Conservation (phyloP, 371 early-diverging fungal genomes). For the Gilbertella persicaria region DNA sequence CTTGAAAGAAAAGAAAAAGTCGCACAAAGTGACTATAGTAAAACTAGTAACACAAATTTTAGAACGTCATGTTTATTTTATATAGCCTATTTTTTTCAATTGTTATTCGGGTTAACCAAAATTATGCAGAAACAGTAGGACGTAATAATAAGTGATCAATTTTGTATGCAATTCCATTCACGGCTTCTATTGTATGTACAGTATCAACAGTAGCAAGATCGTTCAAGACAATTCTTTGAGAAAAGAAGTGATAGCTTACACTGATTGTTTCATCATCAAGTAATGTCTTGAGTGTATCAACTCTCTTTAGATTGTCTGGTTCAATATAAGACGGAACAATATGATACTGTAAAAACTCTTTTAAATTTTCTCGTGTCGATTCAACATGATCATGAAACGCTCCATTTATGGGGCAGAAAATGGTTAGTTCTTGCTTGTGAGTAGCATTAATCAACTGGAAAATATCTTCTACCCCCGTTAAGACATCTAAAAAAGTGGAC, state of each 20-base stretch:
- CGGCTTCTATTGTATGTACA: constrained; percentile 32
- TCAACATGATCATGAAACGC: constrained; percentile 33
- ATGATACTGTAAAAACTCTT: constrained; percentile 38
- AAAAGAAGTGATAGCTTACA: constrained; percentile 33
- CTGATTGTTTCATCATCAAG: constrained; percentile 20
- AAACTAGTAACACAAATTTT: no score
- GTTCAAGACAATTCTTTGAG: constrained; percentile 28
- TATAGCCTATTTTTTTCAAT: no score
- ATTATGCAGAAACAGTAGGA: constrained; percentile 15
- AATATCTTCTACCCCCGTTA: constrained; percentile 38
- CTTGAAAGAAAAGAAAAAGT: no score
- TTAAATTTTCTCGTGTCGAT: constrained; percentile 21
- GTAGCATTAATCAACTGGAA: constrained; percentile 37
- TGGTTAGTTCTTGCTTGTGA: constrained; percentile 27
- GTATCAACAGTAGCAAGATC: constrained; percentile 32
- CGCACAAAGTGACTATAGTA: no score
- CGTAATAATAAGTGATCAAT: constrained; percentile 38
- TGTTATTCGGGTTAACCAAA: no score
- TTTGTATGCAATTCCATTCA: constrained; percentile 50
- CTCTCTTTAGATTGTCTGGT: constrained; percentile 13
- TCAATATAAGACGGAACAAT: constrained; percentile 30
- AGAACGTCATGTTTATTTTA: background rate
- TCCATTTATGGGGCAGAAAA: constrained; percentile 45
- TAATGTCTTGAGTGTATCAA: constrained; percentile 28
- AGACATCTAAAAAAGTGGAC: constrained; percentile 47